Evolutionary conservation across 139 green algal species (phyloP).

Genomic region (Dunaliella primolecta): DNA sequence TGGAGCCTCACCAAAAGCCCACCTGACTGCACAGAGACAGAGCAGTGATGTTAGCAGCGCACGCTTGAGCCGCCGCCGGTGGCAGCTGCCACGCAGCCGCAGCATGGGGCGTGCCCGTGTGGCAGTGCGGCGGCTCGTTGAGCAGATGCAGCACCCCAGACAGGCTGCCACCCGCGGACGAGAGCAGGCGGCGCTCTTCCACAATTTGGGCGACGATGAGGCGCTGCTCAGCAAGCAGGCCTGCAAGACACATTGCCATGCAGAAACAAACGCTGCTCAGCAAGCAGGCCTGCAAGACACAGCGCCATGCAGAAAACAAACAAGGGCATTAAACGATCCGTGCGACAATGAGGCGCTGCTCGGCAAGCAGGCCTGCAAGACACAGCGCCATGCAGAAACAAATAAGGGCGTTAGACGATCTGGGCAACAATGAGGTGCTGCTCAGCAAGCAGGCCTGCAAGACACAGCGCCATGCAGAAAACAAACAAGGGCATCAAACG

Average conservation of each 20-base stretch:
- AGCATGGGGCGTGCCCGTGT: neutral
- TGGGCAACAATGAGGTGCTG: slow-evolving; percentile 33
- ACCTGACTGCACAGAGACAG: neutral
- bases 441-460: slow-evolving; percentile 23
- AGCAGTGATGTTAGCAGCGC: neutral
- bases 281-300: slow-evolving; percentile 20
- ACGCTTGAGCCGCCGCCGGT: neutral
- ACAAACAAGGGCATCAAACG: too few relatives aligned
- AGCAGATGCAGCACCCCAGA: slow-evolving; percentile 18
- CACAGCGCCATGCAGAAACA: slow-evolving; percentile 1
- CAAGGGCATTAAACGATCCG: too few relatives aligned
- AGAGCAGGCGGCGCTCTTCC: slow-evolving; percentile 41
- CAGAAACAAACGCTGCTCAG: slow-evolving; percentile 43
- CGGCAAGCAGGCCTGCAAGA: slow-evolving; percentile 19
- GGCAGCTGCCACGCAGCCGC: neutral
- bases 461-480: too few relatives aligned
- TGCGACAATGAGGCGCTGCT: slow-evolving; percentile 33
- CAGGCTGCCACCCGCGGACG: slow-evolving; percentile 12
- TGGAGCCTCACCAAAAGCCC: too few relatives aligned
- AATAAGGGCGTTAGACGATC: slow-evolving; percentile 37
- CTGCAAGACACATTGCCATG: slow-evolving; percentile 18
- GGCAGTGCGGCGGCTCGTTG: slow-evolving; percentile 15
- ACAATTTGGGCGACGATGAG: slow-evolving; percentile 33
- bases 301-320: too few relatives aligned
- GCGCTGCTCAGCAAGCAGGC: slow-evolving; percentile 33